Evolutionary conservation across 2,329 filamentous ascomycete genomes (phyloP), one percentile per base, ranked within the genome.

Genomic region (Fusarium chlamydosporum): DNA sequence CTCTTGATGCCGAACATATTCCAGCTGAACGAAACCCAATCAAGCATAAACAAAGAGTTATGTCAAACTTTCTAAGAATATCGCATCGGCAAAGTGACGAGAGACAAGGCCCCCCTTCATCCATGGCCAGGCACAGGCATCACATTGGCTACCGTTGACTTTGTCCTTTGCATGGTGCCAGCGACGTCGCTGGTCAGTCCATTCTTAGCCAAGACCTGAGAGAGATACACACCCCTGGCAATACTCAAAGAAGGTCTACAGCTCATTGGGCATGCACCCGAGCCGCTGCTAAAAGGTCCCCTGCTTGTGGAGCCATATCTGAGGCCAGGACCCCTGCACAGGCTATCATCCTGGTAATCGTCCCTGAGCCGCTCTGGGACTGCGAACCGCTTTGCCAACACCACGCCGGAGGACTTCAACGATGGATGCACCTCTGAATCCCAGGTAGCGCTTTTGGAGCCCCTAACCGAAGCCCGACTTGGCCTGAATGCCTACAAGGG

Each of bases 11-110:
- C 53, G 59, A 54, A 43, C 56, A 62, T 53, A 61, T 55, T 47
- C 27, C 46, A 67, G 52, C 53, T 59, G 63, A 67, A 63, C 48
- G 53, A 60, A 43, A 37, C 68, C 60, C 61, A 51, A 67, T 56
- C 64, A 62, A 65, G 68, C 69, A 73, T 72, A 73, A 72, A 70
- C 70, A 73, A 71, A 68, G 51, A 64, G 33, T 68, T 58, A 65
- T 57, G 51, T 46, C 52, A 56, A 45, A 29, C 38, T 52, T 60
- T 56, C 65, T 45, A 67, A 62, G 56, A 57, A 60, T 56, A 55
- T 45, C 23, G 27, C 52, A 61, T 64, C 58, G 55, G 45, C 38
- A 66, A 55, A 67, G 42, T 27, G 12, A 56, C 41, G 3, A 35
- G 40, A 29, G 43, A 31, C 59, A 64, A 35, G 64, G 63, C 20